Conservation (phyloP, 345 rosid genomes). For the Hibiscus trionum region DNA sequence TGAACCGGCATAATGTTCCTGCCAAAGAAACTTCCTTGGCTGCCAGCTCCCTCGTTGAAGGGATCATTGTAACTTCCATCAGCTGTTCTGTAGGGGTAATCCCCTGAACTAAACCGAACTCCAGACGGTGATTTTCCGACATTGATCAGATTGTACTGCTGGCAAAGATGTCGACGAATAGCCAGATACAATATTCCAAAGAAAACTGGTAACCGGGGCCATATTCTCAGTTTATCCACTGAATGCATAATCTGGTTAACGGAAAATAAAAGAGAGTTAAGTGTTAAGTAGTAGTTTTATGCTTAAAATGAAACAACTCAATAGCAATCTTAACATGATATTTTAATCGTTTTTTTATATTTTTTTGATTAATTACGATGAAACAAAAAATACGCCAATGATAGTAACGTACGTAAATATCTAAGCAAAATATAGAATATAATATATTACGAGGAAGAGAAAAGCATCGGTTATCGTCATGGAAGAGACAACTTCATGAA, state of each 20-base stretch:
- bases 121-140: conserved; percentile 43
- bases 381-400: no score
- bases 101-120: conserved; percentile 34
- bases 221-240: conserved; percentile 35
- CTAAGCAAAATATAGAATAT: neutral
- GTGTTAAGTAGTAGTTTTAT: neutral
- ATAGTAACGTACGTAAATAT: no score
- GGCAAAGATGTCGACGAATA: conserved; percentile 45
- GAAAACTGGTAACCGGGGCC: conserved; percentile 50
- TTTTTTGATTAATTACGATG: no score
- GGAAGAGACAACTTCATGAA: conserved; percentile 26
- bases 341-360: no score
- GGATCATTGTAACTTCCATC: conserved; percentile 45
- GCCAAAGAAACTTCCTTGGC: conserved; percentile 45
- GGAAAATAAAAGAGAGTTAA: neutral
- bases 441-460: conserved; percentile 28
- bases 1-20: conserved; percentile 36
- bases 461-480: conserved; percentile 37
- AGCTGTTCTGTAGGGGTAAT: conserved; percentile 46
- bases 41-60: conserved; percentile 41
- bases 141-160: conserved; percentile 44
- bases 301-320: neutral
- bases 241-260: conserved; percentile 38
- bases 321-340: no score
- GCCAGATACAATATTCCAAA: conserved; percentile 38